Evolutionary conservation across 2,329 filamentous ascomycete genomes (phyloP).

Genomic region (Sporothrix euskadiensis): DNA sequence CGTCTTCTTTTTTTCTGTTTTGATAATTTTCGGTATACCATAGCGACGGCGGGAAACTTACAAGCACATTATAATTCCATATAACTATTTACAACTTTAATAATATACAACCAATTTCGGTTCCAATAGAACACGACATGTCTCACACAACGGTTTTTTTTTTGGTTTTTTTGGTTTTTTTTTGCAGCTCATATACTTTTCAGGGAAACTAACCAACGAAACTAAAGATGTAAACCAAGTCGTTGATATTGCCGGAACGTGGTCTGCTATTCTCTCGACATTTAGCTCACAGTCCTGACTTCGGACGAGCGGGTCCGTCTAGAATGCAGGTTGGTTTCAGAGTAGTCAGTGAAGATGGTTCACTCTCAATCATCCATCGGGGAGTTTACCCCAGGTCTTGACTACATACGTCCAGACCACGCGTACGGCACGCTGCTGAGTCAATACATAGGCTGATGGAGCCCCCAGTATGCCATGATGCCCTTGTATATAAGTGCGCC

Average conservation of each 20-base stretch:
- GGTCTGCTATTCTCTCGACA: neutral
- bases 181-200: neutral
- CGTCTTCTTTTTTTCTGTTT: neutral
- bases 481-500: slow-evolving; percentile 10
- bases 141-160: neutral
- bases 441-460: neutral
- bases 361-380: neutral
- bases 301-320: slow-evolving; percentile 5
- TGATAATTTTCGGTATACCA: neutral
- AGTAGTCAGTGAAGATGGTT: neutral
- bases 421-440: neutral
- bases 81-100: neutral
- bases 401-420: neutral
- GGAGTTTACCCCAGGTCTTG: neutral
- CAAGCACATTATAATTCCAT: neutral
- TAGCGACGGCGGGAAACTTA: slow-evolving; percentile 15
- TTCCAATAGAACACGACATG: neutral
- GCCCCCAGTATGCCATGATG: neutral
- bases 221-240: neutral
- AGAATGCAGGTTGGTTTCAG: neutral
- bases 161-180: no score
- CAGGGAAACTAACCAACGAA: neutral
- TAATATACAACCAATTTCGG: neutral
- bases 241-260: neutral
- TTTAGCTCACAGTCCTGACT: neutral